Conservation (phyloP, 306 rosid species). For the Lathyrus tuberosus region DNA sequence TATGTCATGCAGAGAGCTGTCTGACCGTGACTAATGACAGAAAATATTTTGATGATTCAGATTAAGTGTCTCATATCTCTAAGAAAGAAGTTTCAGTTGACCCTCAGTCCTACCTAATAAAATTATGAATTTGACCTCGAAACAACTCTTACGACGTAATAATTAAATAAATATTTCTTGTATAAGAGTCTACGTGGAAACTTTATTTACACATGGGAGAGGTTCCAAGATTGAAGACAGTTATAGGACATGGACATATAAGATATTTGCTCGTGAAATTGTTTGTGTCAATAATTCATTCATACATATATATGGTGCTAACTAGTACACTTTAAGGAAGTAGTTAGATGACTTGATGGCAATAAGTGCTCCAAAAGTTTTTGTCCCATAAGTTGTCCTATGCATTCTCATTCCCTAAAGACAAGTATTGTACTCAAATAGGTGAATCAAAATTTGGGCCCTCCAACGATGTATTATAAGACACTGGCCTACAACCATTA, state of each 20-base stretch:
- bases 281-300: neutral
- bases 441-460: conserved; percentile 42
- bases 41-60: too few species aligned
- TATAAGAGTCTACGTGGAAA: too few species aligned
- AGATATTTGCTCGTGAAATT: neutral
- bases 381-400: conserved; percentile 31
- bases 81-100: too few species aligned
- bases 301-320: neutral
- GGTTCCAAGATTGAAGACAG: neutral
- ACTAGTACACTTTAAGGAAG: conserved; percentile 14
- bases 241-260: too few species aligned
- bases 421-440: conserved; percentile 37
- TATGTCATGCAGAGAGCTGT: too few species aligned
- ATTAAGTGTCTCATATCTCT: too few species aligned
- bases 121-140: too few species aligned
- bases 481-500: conserved; percentile 26
- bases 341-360: conserved; percentile 36
- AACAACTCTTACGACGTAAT: too few species aligned
- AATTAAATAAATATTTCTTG: too few species aligned
- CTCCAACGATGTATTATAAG: conserved; percentile 26
- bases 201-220: neutral
- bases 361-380: conserved; percentile 28
- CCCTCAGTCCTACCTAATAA: too few species aligned
- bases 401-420: conserved; percentile 38
- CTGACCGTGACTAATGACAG: too few species aligned